Base-by-base conservation (phyloP, 2,329 filamentous ascomycete genomes). In the Fusarium buharicum region DNA sequence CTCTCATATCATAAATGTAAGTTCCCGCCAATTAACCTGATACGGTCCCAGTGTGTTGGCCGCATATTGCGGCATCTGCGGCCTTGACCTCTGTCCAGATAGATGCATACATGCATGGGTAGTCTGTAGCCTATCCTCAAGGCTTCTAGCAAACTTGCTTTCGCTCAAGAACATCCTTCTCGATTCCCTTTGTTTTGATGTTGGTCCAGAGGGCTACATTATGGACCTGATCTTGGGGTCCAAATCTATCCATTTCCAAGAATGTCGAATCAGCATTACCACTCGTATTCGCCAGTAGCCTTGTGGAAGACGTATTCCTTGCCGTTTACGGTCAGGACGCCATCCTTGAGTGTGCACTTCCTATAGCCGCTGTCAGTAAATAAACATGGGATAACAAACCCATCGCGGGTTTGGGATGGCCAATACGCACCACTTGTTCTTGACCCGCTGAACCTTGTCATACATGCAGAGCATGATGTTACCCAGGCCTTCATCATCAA, bases 381-480 rank as follows among this genome's bases (percentile, higher is more conserved):
- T 46, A 55, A 59, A 51, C 24, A 34, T n/a, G 34, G 20, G 18
- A 12, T 20, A 24, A 27, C 14, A 12, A 24, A 7, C 11, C 10
- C 27, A 22, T 41, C 17, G 13, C 22, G 14, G 20, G 14, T 18
- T 36, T 24, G 18, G 24, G 17, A 10, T 47, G 17, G 14, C 36
- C 37, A 31, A 18, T 36, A 78, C 83, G 47, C 75, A 88, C 91
- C 91, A 95, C 86, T 95, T 99, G 81, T 98, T 99, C 88, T 99
- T 99, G 72, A 98, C 95, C 43, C 95, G 86, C 79, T 98, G 94
- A 10, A 99, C 95, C 81, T 99, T 99, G 81, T 99, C 95, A 75
- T 99, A 99, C 75, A 96, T 97, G 81, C 95, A 99, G 36, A 99
- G 88, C 91, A 99, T 98, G 74, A 96, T 93, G 69, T 96, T 91